A percentile compares a stretch with the other conserved stretches of the same genome.
These are phyloP conservation scores for Crucibulum cyathiforme DNA, from an alignment of 1,284 basidiomycete genomes.

Conservation along the genomic window DNA sequence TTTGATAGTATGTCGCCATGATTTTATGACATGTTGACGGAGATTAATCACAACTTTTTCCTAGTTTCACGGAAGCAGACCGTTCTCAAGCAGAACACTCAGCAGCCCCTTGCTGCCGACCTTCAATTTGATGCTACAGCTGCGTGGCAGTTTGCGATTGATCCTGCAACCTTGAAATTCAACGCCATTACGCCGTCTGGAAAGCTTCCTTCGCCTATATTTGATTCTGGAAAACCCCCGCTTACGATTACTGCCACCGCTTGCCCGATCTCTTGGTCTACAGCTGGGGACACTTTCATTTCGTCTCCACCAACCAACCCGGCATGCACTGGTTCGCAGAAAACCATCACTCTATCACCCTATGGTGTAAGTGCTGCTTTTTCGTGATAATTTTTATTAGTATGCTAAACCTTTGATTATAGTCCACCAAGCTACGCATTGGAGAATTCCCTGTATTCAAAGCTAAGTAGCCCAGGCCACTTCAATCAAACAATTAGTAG, in stretches of 20 bases:
- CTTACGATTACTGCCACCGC: constrained; percentile 56
- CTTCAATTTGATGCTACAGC: constrained; percentile 56
- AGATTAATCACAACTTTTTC: background rate
- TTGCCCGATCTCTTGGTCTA: constrained; percentile 56
- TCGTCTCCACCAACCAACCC: constrained; percentile 54
- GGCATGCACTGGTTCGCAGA: constrained; percentile 48
- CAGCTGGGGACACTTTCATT: constrained; percentile 57
- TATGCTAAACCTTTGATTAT: background rate
- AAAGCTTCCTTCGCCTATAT: constrained; percentile 57
- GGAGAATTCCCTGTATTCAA: constrained; percentile 56
- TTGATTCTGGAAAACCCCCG: constrained; percentile 58
- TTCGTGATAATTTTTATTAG: background rate
- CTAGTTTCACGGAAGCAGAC: constrained; percentile 47
- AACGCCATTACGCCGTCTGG: constrained; percentile 43
- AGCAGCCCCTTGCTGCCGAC: constrained; percentile 57
- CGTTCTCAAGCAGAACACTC: constrained; percentile 49
- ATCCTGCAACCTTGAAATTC: constrained; percentile 58
- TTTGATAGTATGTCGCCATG: constrained; percentile 48
- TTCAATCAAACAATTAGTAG: background rate
- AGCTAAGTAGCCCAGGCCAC: constrained; percentile 1
- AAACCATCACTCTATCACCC: constrained; percentile 55
- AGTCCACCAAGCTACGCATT: constrained; percentile 62
- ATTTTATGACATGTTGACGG: background rate
- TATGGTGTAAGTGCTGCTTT: constrained; percentile 53
- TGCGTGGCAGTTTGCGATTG: constrained; percentile 63